These are phyloP conservation scores for Kalmanozyma brasiliensis DNA, from an alignment of 1,284 basidiomycete genomes.

Conservation along the genomic window DNA sequence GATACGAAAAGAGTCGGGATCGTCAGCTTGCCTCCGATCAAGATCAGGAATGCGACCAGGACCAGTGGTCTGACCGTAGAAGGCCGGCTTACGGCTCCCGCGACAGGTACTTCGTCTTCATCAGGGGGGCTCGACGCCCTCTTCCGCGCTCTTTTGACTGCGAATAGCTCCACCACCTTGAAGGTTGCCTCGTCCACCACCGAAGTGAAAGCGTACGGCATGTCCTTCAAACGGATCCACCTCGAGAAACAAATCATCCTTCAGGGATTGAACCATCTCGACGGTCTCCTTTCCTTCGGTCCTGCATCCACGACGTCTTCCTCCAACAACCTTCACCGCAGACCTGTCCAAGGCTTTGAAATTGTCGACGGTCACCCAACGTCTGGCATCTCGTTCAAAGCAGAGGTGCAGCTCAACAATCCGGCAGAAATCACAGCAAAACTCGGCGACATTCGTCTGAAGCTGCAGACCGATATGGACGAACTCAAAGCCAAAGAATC, in stretches of 20 bases:
- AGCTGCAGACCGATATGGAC: constrained; percentile 32
- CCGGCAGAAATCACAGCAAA: constrained; percentile 29
- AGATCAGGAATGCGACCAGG: constrained; percentile 28
- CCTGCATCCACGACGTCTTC: constrained; percentile 1
- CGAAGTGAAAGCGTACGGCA: constrained; percentile 54
- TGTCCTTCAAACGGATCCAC: constrained; percentile 45
- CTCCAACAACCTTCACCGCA: constrained; percentile 5
- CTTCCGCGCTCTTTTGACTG: constrained; percentile 21
- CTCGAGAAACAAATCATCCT: constrained; percentile 47
- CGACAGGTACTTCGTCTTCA: background rate
- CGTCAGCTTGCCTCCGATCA: constrained; percentile 30
- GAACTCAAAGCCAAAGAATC: constrained; percentile 17
- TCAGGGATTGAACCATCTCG: constrained; percentile 43
- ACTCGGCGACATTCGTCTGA: constrained; percentile 28
- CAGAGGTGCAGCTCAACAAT: constrained; percentile 41
- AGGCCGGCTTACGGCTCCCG: constrained; percentile 6
- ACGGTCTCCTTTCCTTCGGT: constrained; percentile 36
- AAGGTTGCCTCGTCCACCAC: constrained; percentile 26
- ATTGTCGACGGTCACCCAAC: constrained; percentile 43
- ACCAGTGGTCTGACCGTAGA: constrained; percentile 24
- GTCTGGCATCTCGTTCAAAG: constrained; percentile 44
- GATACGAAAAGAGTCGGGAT: constrained; percentile 24
- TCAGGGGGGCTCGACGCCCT: constrained; percentile 24
- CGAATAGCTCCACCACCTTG: constrained; percentile 11
- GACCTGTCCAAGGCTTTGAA: constrained; percentile 34